Base-by-base conservation (phyloP, 345 rosid species). In the Clausena lansium region DNA sequence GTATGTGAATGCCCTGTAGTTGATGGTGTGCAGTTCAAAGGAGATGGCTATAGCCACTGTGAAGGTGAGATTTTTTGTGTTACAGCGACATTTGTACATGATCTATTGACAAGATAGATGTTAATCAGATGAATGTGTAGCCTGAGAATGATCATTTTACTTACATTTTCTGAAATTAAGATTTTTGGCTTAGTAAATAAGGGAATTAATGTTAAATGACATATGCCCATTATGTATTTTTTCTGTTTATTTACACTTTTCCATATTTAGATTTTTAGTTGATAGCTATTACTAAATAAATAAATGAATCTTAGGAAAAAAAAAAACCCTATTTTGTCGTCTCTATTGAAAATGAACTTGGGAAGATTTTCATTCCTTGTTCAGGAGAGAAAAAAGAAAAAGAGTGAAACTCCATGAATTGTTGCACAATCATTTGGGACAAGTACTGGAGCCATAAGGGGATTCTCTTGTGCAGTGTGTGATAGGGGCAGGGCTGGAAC, bases 11-110 rank as follows among this genome's bases (percentile, higher is more conserved):
- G 99, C 70, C 98, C 99, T 66, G 55, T 88, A 72, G 95, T 96
- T 52, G 92, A 94, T 89, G 99, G 97, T 39, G 94, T 96, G 84
- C 92, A 86, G 86, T 96, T 96, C 82, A 96, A 86, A 82, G 98
- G 99, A 84, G 98, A 96, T 83, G 99, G 98, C 79, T 96, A 96
- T 84, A 91, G 83, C 84, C 89, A 88, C 47, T 96, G 99, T 88
- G 98, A 94, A 90, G 93, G 99, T 94, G 66, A 83, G 86, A 25
- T 65, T 62, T 77, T 24, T 50, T 75, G 35, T 59, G 35, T 70
- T 27, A 41, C 28, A 33, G 9, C 39, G 39, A 28, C 62, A 60
- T 61, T 61, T 41, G 4, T 39, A 10, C 5, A 9, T 39, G 7
- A 59, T 60, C 32, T 59, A n/a, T 2, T 39, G 52, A 24, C 13